Conservation (phyloP, 1,284 basidiomycete species). For the Ceratobasidium sp. region DNA sequence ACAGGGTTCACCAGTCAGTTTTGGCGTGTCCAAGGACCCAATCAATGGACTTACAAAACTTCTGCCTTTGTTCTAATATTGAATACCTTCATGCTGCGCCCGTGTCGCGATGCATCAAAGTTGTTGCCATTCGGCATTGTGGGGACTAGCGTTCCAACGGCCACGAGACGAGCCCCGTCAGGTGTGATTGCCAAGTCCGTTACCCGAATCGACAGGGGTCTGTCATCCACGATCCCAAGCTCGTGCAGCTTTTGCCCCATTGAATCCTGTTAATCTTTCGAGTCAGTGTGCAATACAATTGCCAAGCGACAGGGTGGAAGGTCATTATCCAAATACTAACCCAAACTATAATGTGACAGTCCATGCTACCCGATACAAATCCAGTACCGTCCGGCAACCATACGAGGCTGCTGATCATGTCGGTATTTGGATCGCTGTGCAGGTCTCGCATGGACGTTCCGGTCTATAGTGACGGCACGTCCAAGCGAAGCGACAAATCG, state of each 20-base stretch:
- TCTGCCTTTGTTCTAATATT: constrained; percentile 67
- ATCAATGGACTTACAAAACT: constrained; percentile 51
- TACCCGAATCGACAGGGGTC: constrained; percentile 82
- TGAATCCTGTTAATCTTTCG: constrained; percentile 21
- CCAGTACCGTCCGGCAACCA: constrained; percentile 91
- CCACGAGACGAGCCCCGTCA: constrained; percentile 84
- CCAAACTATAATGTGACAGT: constrained; percentile 90
- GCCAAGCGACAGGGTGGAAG: background rate
- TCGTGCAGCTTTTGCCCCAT: constrained; percentile 40
- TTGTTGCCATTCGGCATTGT: constrained; percentile 41
- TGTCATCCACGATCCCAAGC: constrained; percentile 48
- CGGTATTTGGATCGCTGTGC: constrained; percentile 69
- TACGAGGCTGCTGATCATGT: constrained; percentile 85
- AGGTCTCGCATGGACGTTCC: constrained; percentile 73
- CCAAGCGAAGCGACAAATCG: background rate
- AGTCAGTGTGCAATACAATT: background rate
- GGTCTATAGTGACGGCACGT: constrained; percentile 61
- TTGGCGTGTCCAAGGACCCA: background rate
- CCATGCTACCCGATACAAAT: constrained; percentile 91
- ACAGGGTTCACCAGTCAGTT: constrained; percentile 38
- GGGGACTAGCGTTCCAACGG: constrained; percentile 74
- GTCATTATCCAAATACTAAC: constrained; percentile 60
- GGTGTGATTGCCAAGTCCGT: constrained; percentile 89
- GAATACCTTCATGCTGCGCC: constrained; percentile 64
- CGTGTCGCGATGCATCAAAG: constrained; percentile 26